phyloP scores from a whole-genome alignment of 805 yeast genomes.

The Zygosaccharomyces pseudorouxii region DNA sequence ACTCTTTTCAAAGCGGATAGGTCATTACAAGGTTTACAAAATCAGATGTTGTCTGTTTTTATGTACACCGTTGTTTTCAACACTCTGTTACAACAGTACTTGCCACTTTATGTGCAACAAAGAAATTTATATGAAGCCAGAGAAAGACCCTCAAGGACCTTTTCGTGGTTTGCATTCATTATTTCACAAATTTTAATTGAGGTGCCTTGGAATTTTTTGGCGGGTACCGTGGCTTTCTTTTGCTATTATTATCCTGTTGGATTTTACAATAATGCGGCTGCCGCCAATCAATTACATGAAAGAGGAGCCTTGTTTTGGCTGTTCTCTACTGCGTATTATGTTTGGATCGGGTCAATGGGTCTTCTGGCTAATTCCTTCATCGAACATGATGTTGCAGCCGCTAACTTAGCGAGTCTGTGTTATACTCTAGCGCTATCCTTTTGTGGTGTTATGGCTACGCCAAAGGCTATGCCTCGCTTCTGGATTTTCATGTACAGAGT shows the following conservation, averaged over 20 bases:
- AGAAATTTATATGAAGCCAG: constrained; percentile 67
- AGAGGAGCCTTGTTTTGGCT: constrained; percentile 57
- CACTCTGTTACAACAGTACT: constrained; percentile 56
- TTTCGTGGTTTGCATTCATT: constrained; percentile 60
- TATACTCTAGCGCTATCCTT: constrained; percentile 61
- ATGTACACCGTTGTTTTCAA: constrained; percentile 57
- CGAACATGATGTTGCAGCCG: constrained; percentile 59
- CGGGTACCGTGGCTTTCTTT: constrained; percentile 58
- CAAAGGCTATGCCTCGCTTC: constrained; percentile 58
- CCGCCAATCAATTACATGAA: constrained; percentile 43
- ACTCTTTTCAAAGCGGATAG: constrained; percentile 65
- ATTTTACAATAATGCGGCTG: constrained; percentile 54
- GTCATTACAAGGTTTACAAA: constrained; percentile 67
- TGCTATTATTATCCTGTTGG: constrained; percentile 72
- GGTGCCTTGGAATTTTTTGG: constrained; percentile 56
- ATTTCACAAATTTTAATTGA: constrained; percentile 60
- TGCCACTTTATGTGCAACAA: constrained; percentile 59
- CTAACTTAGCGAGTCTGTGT: constrained; percentile 51
- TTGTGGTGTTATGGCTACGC: constrained; percentile 73
- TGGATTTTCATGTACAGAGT: constrained; percentile 76
- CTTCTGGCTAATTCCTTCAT: constrained; percentile 55
- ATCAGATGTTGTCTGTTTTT: constrained; percentile 74
- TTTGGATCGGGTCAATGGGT: constrained; percentile 55
- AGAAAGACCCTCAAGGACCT: constrained; percentile 68
- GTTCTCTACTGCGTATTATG: constrained; percentile 42